These are phyloP conservation scores for Conticribra weissflogii DNA, from an alignment of 108 stramenopile genomes.

Conservation along the genomic window DNA sequence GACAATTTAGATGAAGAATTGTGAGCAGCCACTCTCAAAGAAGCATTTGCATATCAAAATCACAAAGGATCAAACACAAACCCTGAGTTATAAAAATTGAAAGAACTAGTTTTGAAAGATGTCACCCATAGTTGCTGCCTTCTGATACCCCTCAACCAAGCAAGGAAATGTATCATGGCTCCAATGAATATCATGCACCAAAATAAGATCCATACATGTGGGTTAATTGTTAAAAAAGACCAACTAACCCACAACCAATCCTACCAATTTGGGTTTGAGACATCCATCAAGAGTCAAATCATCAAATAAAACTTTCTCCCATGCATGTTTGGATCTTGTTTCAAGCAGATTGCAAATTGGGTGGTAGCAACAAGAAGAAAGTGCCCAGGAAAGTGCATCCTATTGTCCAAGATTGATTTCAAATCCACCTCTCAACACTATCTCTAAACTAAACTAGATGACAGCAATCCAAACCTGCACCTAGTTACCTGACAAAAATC, in stretches of 20 bases:
- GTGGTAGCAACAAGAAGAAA: slow-evolving; percentile 7
- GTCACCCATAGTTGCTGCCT: slow-evolving; percentile 6
- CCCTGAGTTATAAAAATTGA: slow-evolving; percentile 4
- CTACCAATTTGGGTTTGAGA: not conserved
- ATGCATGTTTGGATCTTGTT: slow-evolving; percentile 11
- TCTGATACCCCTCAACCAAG: slow-evolving; percentile 1
- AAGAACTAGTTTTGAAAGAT: not conserved
- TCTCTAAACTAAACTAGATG: slow-evolving; percentile 2
- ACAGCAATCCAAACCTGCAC: slow-evolving; percentile 16
- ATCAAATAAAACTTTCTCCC: not conserved
- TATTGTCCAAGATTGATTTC: too few relatives aligned
- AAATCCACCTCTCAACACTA: slow-evolving; percentile 14
- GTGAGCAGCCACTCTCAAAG: not conserved
- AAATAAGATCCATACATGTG: slow-evolving; percentile 11
- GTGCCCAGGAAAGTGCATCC: too few relatives aligned
- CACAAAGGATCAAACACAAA: too few relatives aligned
- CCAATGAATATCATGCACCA: slow-evolving; percentile 24
- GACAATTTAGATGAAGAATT: slow-evolving; percentile 1
- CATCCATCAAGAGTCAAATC: slow-evolving; percentile 5
- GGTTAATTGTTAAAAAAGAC: too few relatives aligned
- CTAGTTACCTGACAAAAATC: not conserved
- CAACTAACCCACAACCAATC: slow-evolving; percentile 27
- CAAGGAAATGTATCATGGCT: not conserved
- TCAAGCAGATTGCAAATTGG: slow-evolving; percentile 24
- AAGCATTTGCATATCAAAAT: too few relatives aligned